These are phyloP conservation scores for Ephemerocybe angulata DNA, from an alignment of 768 basidiomycete genomes.

Conservation along the genomic window DNA sequence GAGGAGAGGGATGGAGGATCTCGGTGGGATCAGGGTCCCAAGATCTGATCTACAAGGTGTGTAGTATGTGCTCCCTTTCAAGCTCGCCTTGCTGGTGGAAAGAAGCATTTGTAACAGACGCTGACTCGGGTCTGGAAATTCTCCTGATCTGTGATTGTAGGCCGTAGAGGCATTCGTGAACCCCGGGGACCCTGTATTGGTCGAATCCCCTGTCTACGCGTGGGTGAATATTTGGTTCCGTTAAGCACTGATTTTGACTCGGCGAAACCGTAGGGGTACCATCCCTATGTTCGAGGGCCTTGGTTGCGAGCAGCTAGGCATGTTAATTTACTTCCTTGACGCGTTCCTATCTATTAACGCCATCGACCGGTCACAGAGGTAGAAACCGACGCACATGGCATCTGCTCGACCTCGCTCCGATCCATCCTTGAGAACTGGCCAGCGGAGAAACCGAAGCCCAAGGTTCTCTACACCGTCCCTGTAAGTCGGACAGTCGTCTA, in stretches of 20 bases:
- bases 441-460: constrained; percentile 63
- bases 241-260: neutral
- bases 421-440: constrained; percentile 75
- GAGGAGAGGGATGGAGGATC: constrained; percentile 67
- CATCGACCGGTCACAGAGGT: constrained; percentile 51
- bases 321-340: neutral
- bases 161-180: constrained; percentile 28
- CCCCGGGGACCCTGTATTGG: constrained; percentile 74
- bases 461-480: constrained; percentile 76
- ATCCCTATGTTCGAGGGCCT: constrained; percentile 16
- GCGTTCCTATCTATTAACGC: neutral
- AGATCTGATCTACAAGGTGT: constrained; percentile 83
- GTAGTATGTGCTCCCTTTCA: constrained; percentile 11
- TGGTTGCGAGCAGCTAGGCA: constrained; percentile 11
- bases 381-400: constrained; percentile 70
- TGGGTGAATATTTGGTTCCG: neutral
- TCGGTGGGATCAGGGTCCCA: constrained; percentile 84
- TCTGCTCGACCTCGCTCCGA: constrained; percentile 57
- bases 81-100: neutral
- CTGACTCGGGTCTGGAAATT: neutral
- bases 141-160: neutral
- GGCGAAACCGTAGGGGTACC: constrained; percentile 3
- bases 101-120: neutral
- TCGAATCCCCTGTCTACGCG: constrained; percentile 70
- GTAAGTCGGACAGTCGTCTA: constrained; percentile 33